Percentiles rank a stretch among this genome's conserved stretches.
phyloP scores from a whole-genome alignment of 345 rosid species.

The Lagerstroemia speciosa region DNA sequence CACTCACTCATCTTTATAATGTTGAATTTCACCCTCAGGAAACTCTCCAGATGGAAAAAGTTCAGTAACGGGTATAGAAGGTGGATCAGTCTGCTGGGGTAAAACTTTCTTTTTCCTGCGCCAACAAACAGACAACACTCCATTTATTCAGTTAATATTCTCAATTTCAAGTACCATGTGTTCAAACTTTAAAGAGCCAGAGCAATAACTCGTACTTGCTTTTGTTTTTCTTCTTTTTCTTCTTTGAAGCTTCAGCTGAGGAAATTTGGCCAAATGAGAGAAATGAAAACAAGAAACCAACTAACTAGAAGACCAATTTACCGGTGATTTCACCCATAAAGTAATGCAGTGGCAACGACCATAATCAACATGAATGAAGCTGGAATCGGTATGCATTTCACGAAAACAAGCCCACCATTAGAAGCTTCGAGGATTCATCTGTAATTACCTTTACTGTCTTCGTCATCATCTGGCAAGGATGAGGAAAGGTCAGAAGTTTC shows the following conservation, averaged over 20 bases:
- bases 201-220: slow-evolving; percentile 63
- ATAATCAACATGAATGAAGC: neutral
- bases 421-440: neutral
- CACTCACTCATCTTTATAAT: slow-evolving; percentile 88
- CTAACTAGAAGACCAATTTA: neutral
- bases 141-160: neutral
- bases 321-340: neutral
- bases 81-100: slow-evolving; percentile 78
- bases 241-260: slow-evolving; percentile 46
- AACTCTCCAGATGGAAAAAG: slow-evolving; percentile 92
- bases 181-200: neutral
- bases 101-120: slow-evolving; percentile 77
- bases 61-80: slow-evolving; percentile 58
- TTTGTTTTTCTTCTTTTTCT: slow-evolving; percentile 93
- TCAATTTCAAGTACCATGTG: slow-evolving; percentile 3
- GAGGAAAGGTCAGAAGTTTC: neutral
- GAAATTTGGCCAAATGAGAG: neutral
- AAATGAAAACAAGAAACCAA: neutral
- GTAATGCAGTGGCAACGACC: neutral
- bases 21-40: slow-evolving; percentile 98
- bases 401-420: neutral
- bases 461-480: neutral
- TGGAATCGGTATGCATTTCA: neutral
- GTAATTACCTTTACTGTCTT: slow-evolving; percentile 4
- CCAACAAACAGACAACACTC: slow-evolving; percentile 7